Base-by-base conservation (phyloP, 2,329 filamentous ascomycete genomes). In the Neofusicoccum umdonicola region DNA sequence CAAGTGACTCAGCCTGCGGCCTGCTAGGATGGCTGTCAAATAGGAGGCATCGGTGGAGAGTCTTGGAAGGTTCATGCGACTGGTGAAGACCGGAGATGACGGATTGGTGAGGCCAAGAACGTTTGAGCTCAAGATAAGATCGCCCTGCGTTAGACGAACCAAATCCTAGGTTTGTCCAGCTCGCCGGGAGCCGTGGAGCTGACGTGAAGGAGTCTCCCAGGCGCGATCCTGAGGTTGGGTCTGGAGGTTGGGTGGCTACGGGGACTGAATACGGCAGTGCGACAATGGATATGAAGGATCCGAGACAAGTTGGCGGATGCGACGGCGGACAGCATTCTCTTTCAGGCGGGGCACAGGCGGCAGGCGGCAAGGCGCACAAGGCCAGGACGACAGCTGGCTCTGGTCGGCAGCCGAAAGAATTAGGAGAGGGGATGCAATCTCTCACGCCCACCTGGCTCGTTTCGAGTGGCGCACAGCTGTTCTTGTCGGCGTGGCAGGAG, bases 401-500 rank as follows among this genome's bases (percentile, higher is more conserved):
- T 31, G 27, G 27, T 31, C 27, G 27, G 27, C 27, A 5, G 27
- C 27, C 27, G 27, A 31, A 31, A 31, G 27, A 31, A 31, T 31
- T 31, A 31, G 27, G 27, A 31, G 27, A 31, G 6, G 27, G 19
- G 54, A 35, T 42, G 54, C 19, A 57, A 57, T 57, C 27, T 57
- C 54, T 27, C 8, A 5, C 27, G 27, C 27, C 27, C 37, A 39
- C 6, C 37, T 15, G n/a, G 52, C 4, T 27, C 31, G 56, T 60
- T 60, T 60, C 56, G 42, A 60, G 56, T 60, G 56, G 41, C 27
- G 31, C 41, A 45, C 56, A 60, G 56, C 56, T 27, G 13, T 27
- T 60, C 56, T 60, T 60, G 56, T 60, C 56, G 31, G 41, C 56
- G 56, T 39, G 56, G 56, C 56, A 60, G 56, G 56, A 60, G 56